Conservation (phyloP, 805 yeast genomes). For the Vanderwaltozyma polyspora region DNA sequence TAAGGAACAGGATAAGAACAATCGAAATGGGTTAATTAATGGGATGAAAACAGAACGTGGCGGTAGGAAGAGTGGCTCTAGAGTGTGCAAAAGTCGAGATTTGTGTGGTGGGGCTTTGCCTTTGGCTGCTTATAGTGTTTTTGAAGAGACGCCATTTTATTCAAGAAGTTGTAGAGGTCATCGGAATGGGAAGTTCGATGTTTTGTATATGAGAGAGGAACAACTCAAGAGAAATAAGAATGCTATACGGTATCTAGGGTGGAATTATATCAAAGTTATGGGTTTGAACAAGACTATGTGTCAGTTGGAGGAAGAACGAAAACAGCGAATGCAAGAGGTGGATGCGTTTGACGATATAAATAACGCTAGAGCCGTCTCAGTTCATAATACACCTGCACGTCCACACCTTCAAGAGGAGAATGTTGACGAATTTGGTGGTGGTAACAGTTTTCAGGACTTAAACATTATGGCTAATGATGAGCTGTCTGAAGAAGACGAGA, state of each 20-base stretch:
- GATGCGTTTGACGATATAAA: not conserved
- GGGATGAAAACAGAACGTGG: too few species aligned
- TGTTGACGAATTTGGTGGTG: not conserved
- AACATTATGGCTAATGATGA: not conserved
- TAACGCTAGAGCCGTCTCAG: not conserved
- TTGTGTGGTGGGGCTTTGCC: slow-evolving; percentile 1
- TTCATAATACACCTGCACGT: not conserved
- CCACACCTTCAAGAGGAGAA: not conserved
- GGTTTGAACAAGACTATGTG: slow-evolving; percentile 47
- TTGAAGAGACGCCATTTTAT: slow-evolving; percentile 13
- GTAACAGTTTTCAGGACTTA: not conserved
- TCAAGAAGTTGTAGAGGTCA: slow-evolving; percentile 3
- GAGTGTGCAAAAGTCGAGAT: not conserved
- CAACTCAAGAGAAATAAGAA: slow-evolving; percentile 5
- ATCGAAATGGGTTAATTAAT: too few species aligned
- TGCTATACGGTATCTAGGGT: slow-evolving; percentile 36
- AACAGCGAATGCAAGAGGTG: slow-evolving; percentile 17
- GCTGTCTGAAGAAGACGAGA: slow-evolving; percentile 20
- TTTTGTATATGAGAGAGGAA: slow-evolving; percentile 13
- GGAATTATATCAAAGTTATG: slow-evolving; percentile 41
- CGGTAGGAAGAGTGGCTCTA: not conserved
- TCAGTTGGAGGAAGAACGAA: slow-evolving; percentile 20
- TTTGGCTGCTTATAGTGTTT: slow-evolving; percentile 18
- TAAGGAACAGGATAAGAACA: not conserved
- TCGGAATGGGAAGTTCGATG: slow-evolving; percentile 9